Percentiles rank a stretch among this genome's conserved stretches.
phyloP scores from a whole-genome alignment of 805 yeast species.

The Cyberlindnera lachancei region DNA sequence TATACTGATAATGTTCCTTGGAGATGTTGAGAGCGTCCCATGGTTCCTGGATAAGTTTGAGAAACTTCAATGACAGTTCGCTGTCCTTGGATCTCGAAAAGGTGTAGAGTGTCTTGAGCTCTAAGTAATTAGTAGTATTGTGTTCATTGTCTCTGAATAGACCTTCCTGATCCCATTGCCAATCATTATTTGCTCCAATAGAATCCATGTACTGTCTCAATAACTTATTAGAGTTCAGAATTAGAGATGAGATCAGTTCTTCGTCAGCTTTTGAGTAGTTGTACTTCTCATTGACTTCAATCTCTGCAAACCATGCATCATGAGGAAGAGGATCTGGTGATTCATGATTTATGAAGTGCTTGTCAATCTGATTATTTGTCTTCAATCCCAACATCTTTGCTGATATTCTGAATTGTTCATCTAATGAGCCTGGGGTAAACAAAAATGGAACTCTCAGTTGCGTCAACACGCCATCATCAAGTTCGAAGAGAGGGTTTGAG shows the following conservation, averaged over 20 bases:
- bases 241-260: conserved; percentile 24
- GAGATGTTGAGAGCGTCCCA: conserved; percentile 10
- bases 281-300: conserved; percentile 46
- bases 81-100: conserved; percentile 5
- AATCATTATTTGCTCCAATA: too few species aligned
- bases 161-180: conserved; percentile 16
- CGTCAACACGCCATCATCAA: conserved; percentile 17
- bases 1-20: too few species aligned
- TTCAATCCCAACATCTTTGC: conserved; percentile 19
- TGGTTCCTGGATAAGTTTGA: conserved; percentile 3
- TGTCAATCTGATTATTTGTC: conserved; percentile 2
- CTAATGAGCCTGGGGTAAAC: conserved; percentile 38
- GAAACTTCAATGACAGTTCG: neutral
- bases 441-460: conserved; percentile 48
- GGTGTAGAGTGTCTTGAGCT: conserved; percentile 3
- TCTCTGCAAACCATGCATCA: conserved; percentile 38
- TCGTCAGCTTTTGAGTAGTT: conserved; percentile 32
- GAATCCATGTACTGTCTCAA: conserved; percentile 9
- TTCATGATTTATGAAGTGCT: conserved; percentile 6
- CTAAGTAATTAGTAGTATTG: conserved; percentile 2
- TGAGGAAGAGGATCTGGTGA: conserved; percentile 12
- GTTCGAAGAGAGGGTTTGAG: conserved; percentile 38
- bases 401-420: conserved; percentile 25
- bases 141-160: conserved; percentile 5
- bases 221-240: conserved; percentile 18